Evolutionary conservation across 169 alveolate genomes (phyloP), one percentile per base, ranked within the genome.

Genomic region (Eimeria sp.): DNA sequence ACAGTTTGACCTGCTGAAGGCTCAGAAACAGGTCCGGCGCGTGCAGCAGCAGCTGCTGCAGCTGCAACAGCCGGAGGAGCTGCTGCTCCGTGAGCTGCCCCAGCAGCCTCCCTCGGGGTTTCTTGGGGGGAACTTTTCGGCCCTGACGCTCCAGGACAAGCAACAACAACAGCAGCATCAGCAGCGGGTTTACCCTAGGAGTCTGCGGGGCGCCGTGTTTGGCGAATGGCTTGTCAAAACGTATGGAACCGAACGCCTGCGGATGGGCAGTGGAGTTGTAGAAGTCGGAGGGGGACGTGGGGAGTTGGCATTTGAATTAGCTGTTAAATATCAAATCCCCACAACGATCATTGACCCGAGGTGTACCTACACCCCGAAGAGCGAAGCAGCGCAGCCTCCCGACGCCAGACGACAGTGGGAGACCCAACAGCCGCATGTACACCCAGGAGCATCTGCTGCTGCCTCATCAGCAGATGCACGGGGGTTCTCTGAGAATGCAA

Each of bases 201-300:
- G 92, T 58, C 45, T 84, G 73, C 76, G 92, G 0, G 92, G 76
- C 40, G 57, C 58, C 10, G 75, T 84, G 58, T 84, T 84, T 84
- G 92, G 45, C 11, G 92, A 84, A n/a, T 84, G 92, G 94, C 65
- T 63, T 22, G 83, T 87, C 16, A 5, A 54, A 5, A 87, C 83
- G 22, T 87, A 87, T 25, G 94, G 94, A 49, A 47, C 43, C 25
- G 94, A 87, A 22, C 83, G 83, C 34, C 94, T 87, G 30, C 13
- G 94, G 18, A 13, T 7, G 18, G 94, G 94, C 47, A 43, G 67
- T 40, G 94, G 94, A 61, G 94, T 87, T 58, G 67, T 87, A 16
- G 94, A 87, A 22, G 65, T 87, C 2, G 94, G 83, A 51, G 94
- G 94, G 18, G 94, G 94, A 9, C 27, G 94, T 16, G 94, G 94